Conservation (phyloP, 2,329 filamentous ascomycete species). For the Phialophora expanda region DNA sequence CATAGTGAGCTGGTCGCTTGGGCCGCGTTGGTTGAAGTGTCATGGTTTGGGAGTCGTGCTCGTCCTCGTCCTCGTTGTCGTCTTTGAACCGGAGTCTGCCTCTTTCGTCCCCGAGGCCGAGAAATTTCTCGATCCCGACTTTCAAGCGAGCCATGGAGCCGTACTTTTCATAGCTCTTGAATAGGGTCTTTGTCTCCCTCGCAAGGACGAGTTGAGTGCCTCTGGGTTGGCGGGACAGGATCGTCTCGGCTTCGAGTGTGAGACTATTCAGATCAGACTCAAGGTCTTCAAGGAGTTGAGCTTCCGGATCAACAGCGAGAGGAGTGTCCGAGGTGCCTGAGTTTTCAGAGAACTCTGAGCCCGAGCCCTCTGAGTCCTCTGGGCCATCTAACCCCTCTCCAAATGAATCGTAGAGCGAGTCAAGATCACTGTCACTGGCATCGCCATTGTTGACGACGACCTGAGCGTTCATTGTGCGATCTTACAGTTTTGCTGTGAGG, state of each 20-base stretch:
- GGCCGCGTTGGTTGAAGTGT: neutral
- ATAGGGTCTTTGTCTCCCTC: conserved; percentile 28
- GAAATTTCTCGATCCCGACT: conserved; percentile 30
- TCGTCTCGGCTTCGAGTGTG: conserved; percentile 33
- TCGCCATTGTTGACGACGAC: neutral
- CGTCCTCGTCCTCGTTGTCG: conserved; percentile 11
- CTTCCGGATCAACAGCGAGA: neutral
- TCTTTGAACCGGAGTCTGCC: conserved; percentile 22
- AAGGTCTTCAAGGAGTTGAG: conserved; percentile 21
- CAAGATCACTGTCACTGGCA: neutral
- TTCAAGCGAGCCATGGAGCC: conserved; percentile 35
- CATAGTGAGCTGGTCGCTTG: conserved; percentile 27
- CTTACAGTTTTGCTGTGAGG: neutral
- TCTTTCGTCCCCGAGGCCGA: conserved; percentile 21
- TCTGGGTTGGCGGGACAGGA: conserved; percentile 31
- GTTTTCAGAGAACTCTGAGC: neutral
- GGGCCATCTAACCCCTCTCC: neutral
- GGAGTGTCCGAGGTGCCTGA: neutral
- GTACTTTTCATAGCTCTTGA: conserved; percentile 33
- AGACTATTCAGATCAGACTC: conserved; percentile 22
- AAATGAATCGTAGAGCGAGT: conserved; percentile 4
- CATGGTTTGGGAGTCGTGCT: conserved; percentile 2
- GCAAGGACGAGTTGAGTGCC: conserved; percentile 32
- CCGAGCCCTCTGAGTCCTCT: neutral
- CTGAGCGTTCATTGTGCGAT: conserved; percentile 5